A percentile compares a stretch with the other conserved stretches of the same genome.
Conservation (phyloP, 2,329 filamentous ascomycete species). For the Coleophoma eucalyptorum region DNA sequence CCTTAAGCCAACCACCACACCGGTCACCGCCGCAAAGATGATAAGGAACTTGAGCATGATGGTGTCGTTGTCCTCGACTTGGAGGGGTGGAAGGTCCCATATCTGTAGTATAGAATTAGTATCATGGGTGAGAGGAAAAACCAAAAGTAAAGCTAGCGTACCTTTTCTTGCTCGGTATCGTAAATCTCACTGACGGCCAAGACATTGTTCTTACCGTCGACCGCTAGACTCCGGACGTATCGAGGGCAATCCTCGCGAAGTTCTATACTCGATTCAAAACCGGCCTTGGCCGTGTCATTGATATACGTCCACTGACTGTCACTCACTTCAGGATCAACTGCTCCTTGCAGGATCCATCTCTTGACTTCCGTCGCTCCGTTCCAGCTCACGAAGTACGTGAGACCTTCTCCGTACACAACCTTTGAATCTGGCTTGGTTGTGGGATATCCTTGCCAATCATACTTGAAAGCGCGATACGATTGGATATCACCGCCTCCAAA, state of each 20-base stretch:
- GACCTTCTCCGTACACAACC: constrained; percentile 22
- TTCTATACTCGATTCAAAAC: neutral
- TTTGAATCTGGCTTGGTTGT: constrained; percentile 27
- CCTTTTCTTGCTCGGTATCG: neutral
- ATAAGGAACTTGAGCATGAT: constrained; percentile 5
- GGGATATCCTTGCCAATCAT: constrained; percentile 30
- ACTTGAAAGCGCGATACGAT: constrained; percentile 32
- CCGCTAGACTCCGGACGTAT: neutral
- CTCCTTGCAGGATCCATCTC: constrained; percentile 40
- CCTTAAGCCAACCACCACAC: constrained; percentile 2
- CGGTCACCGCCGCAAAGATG: constrained; percentile 3
- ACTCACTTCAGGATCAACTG: neutral
- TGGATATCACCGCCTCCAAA: constrained; percentile 22
- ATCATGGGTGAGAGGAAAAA: neutral
- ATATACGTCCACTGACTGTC: neutral
- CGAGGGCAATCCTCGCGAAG: neutral
- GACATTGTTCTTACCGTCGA: neutral
- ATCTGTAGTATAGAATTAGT: constrained; percentile 1
- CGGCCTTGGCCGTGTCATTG: neutral
- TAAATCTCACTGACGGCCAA: neutral
- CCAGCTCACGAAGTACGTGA: constrained; percentile 45
- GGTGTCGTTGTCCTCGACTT: constrained; percentile 13
- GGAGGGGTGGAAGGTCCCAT: constrained; percentile 12
- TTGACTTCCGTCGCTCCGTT: constrained; percentile 43
- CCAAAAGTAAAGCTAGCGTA: neutral